Percentiles rank a stretch among this genome's conserved stretches.
Conservation (phyloP, 2,329 filamentous ascomycete species). For the Pyrenophora teres region DNA sequence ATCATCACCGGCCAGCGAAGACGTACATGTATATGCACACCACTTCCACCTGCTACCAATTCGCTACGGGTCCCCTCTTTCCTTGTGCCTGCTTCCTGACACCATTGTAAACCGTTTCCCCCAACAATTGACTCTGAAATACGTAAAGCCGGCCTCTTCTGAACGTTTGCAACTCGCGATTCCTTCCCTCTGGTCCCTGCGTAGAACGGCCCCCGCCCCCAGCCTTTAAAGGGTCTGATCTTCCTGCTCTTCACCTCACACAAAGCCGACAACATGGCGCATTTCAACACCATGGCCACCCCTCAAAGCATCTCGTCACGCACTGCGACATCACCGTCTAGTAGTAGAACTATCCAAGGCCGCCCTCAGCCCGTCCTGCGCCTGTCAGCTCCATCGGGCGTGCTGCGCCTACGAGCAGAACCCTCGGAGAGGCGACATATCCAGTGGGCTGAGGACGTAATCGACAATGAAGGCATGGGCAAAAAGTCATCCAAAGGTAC, state of each 20-base stretch:
- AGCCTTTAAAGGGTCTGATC: conserved; percentile 61
- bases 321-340: conserved; percentile 25
- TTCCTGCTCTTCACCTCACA: conserved; percentile 61
- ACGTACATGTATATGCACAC: conserved; percentile 42
- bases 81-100: conserved; percentile 5
- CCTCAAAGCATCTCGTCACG: conserved; percentile 24
- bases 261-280: conserved; percentile 78
- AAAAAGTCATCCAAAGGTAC: conserved; percentile 93
- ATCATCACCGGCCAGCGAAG: conserved; percentile 45
- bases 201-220: conserved; percentile 19
- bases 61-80: conserved; percentile 22
- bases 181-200: conserved; percentile 21
- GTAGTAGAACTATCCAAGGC: conserved; percentile 32
- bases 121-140: conserved; percentile 6
- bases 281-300: conserved; percentile 29
- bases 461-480: conserved; percentile 94
- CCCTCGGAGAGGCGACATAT: conserved; percentile 64
- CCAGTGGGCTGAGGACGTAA: conserved; percentile 88
- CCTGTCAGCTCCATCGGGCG: conserved; percentile 42
- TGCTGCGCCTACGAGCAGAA: conserved; percentile 50
- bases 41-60: conserved; percentile 22
- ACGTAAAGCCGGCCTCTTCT: conserved; percentile 9
- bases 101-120: conserved; percentile 6
- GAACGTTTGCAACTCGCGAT: conserved; percentile 12
- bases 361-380: conserved; percentile 41